Evolutionary conservation across 768 basidiomycete genomes (phyloP).

Genomic region (Tricholoma terreum): DNA sequence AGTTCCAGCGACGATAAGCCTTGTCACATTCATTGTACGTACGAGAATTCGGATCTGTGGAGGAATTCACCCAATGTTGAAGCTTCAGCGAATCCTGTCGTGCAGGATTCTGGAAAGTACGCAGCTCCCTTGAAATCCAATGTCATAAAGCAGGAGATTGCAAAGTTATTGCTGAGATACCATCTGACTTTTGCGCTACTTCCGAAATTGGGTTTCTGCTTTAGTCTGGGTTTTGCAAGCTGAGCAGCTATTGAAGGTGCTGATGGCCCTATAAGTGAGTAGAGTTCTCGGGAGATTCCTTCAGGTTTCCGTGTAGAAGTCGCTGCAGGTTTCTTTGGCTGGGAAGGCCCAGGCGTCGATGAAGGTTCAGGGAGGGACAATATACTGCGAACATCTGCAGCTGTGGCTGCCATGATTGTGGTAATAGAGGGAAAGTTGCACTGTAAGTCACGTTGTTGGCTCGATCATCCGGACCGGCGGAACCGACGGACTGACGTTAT

Average conservation of each 20-base stretch:
- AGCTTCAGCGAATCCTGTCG: conserved; percentile 67
- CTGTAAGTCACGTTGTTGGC: conserved; percentile 15
- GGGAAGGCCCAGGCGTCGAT: conserved; percentile 42
- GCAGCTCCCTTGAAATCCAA: conserved; percentile 61
- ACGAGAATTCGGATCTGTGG: conserved; percentile 55
- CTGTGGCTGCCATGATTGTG: conserved; percentile 58
- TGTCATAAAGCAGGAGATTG: neutral
- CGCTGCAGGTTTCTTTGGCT: conserved; percentile 42
- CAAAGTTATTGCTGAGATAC: conserved; percentile 31
- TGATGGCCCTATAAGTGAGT: conserved; percentile 91
- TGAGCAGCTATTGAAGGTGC: conserved; percentile 82
- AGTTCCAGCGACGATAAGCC: neutral
- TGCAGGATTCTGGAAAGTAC: conserved; percentile 69
- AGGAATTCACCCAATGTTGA: conserved; percentile 78
- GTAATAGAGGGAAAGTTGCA: neutral
- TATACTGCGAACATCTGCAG: conserved; percentile 82
- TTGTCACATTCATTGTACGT: conserved; percentile 13
- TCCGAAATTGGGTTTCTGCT: conserved; percentile 80
- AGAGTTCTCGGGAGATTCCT: conserved; percentile 91
- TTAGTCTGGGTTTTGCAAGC: conserved; percentile 77
- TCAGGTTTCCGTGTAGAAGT: conserved; percentile 65
- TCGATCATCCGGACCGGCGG: too few relatives aligned
- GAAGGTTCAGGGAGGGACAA: conserved; percentile 58
- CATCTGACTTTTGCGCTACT: conserved; percentile 66
- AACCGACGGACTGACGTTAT: too few relatives aligned